These are phyloP conservation scores for Gymnopus androsaceus DNA, from an alignment of 1,284 basidiomycete genomes.

Conservation along the genomic window DNA sequence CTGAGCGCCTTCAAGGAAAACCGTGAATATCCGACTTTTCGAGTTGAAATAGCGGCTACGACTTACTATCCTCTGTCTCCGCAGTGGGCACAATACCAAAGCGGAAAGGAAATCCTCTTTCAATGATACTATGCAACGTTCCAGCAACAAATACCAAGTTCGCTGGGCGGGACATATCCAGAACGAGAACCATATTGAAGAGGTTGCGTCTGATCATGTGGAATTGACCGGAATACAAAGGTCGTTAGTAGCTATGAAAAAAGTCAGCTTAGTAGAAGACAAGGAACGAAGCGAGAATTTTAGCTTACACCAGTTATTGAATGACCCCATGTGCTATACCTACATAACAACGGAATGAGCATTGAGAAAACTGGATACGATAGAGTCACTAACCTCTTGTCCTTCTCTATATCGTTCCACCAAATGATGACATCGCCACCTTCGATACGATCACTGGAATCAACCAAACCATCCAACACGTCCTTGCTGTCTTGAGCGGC, in stretches of 20 bases:
- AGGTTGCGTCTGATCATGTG: constrained; percentile 73
- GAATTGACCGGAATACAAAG: constrained; percentile 76
- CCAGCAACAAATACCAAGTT: constrained; percentile 65
- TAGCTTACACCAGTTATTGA: constrained; percentile 50
- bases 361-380: neutral
- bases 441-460: constrained; percentile 86
- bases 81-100: constrained; percentile 83
- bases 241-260: constrained; percentile 64
- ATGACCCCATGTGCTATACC: constrained; percentile 57
- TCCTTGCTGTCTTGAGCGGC: constrained; percentile 47
- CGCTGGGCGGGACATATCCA: constrained; percentile 72
- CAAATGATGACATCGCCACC: constrained; percentile 76
- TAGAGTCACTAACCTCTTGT: constrained; percentile 53
- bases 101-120: constrained; percentile 72
- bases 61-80: constrained; percentile 58
- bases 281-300: constrained; percentile 4
- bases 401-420: constrained; percentile 91
- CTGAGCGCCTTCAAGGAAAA: constrained; percentile 52
- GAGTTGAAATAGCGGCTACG: neutral
- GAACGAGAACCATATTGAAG: constrained; percentile 77
- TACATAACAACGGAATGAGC: constrained; percentile 23
- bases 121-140: constrained; percentile 68
- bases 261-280: neutral
- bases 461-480: constrained; percentile 76
- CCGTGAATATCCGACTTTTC: neutral